A percentile compares a stretch with the other conserved stretches of the same genome.
Conservation (phyloP, 257 asterid genomes). For the Capsicum chinense region DNA sequence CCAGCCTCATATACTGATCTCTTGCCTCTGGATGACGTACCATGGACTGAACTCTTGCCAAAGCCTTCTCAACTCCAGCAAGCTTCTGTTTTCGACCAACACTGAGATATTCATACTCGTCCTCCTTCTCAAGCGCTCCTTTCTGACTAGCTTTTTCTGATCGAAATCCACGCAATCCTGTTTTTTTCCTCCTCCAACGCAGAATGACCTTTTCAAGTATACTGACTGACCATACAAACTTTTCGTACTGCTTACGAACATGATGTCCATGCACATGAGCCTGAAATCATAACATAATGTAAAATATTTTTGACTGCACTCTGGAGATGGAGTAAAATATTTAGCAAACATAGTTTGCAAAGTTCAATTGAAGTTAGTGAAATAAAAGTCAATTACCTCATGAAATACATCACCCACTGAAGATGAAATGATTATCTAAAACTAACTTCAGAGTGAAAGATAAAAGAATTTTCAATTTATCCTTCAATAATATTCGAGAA, state of each 20-base stretch:
- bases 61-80: constrained; percentile 39
- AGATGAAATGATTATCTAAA: background rate
- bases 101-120: constrained; percentile 37
- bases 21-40: constrained; percentile 42
- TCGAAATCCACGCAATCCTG: constrained; percentile 39
- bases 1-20: constrained; percentile 36
- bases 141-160: constrained; percentile 14
- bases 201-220: constrained; percentile 41
- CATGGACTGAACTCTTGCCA: constrained; percentile 39
- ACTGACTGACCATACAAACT: constrained; percentile 40
- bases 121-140: constrained; percentile 31
- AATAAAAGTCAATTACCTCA: constrained; percentile 18
- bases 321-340: background rate
- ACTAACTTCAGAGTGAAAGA: constrained; percentile 13
- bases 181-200: constrained; percentile 45
- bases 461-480: background rate
- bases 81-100: constrained; percentile 33
- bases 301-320: constrained; percentile 17
- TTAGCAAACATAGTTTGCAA: background rate
- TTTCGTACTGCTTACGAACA: constrained; percentile 37
- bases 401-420: constrained; percentile 1
- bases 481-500: background rate
- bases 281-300: constrained; percentile 26
- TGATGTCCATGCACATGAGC: constrained; percentile 43
- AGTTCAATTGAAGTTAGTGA: background rate